Conservation (phyloP, 176 grass and related monocot species). For the Musa troglodytarum region DNA sequence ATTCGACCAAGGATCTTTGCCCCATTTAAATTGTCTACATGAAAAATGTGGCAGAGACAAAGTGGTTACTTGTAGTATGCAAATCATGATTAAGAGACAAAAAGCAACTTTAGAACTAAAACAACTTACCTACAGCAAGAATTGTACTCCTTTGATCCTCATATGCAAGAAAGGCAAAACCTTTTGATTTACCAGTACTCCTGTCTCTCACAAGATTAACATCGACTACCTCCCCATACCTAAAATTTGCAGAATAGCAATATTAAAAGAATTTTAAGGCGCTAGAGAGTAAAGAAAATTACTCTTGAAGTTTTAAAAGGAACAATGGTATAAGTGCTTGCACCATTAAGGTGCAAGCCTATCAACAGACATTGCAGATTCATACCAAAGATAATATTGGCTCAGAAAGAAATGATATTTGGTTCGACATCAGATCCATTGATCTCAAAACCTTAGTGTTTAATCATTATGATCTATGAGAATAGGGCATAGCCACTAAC, state of each 20-base stretch:
- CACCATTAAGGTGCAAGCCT: background rate
- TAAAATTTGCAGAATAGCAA: slow-evolving; percentile 17
- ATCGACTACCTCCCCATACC: slow-evolving; percentile 86
- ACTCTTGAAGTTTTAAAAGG: background rate
- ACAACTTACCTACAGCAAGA: slow-evolving; percentile 61
- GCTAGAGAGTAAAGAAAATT: background rate
- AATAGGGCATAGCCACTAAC: no score
- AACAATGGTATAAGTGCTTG: background rate
- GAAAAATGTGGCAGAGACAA: background rate
- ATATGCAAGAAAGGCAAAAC: slow-evolving; percentile 79
- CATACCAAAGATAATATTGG: background rate
- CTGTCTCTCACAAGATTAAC: slow-evolving; percentile 93
- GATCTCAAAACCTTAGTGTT: no score
- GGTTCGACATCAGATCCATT: no score
- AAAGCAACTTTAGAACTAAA: background rate
- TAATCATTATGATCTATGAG: no score
- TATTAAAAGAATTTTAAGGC: background rate
- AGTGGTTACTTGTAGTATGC: background rate
- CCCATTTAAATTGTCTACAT: slow-evolving; percentile 81
- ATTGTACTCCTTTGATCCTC: slow-evolving; percentile 90
- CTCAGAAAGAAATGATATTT: no score
- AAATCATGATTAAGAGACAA: slow-evolving; percentile 1
- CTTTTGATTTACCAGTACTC: slow-evolving; percentile 78
- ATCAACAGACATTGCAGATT: background rate
- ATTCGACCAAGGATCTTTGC: slow-evolving; percentile 84